These are phyloP conservation scores for Coniella lustricola DNA, from an alignment of 2,329 filamentous ascomycete genomes.

Conservation along the genomic window DNA sequence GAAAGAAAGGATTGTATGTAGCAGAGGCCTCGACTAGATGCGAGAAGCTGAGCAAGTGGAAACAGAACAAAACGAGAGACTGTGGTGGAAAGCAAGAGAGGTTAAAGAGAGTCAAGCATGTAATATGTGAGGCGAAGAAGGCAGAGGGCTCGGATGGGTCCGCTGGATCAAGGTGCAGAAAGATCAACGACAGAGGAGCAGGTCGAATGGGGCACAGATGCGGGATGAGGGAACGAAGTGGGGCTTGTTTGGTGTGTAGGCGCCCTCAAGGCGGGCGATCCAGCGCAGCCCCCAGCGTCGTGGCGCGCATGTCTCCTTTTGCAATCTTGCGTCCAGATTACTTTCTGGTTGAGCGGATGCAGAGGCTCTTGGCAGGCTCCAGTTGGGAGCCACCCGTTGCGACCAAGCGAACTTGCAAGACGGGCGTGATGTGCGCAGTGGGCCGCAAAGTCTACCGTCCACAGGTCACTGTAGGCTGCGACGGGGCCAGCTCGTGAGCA, in stretches of 20 bases:
- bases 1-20: not conserved
- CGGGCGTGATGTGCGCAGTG: conserved; percentile 11
- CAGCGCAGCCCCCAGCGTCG: conserved; percentile 3
- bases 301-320: conserved; percentile 14
- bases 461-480: conserved; percentile 8
- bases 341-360: conserved; percentile 2
- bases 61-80: conserved; percentile 2
- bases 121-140: conserved; percentile 4
- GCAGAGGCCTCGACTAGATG: conserved; percentile 2
- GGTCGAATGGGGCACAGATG: not conserved
- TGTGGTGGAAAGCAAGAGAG: conserved; percentile 5
- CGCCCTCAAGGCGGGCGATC: too few relatives aligned
- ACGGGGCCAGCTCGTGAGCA: conserved; percentile 5
- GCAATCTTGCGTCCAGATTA: conserved; percentile 11
- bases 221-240: not conserved
- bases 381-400: conserved; percentile 3
- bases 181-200: not conserved
- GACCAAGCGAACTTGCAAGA: conserved; percentile 12
- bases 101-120: not conserved
- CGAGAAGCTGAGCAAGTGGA: not conserved
- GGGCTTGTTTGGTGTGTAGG: too few relatives aligned
- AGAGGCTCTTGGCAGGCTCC: conserved; percentile 4
- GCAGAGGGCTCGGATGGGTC: not conserved
- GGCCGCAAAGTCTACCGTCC: too few relatives aligned
- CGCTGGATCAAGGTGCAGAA: not conserved